Conservation (phyloP, 2,329 filamentous ascomycete species). For the Dactylellina parvicollis region DNA sequence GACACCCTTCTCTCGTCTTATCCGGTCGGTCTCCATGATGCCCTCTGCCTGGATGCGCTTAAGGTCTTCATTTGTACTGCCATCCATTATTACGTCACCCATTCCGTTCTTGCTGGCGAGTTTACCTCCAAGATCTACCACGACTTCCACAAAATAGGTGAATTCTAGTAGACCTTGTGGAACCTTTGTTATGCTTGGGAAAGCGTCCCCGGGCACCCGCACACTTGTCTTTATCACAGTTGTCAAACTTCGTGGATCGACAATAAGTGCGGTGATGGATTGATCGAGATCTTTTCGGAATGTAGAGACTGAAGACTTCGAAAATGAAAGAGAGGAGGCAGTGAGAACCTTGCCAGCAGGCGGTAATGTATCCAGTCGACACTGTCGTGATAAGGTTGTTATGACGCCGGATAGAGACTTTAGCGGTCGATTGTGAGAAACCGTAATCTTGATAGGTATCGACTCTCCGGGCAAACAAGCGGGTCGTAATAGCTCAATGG, state of each 20-base stretch:
- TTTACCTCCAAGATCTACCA: conserved; percentile 90
- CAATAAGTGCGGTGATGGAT: conserved; percentile 84
- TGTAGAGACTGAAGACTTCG: conserved; percentile 80
- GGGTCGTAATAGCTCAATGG: conserved; percentile 80
- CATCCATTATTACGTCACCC: conserved; percentile 53
- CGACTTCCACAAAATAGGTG: conserved; percentile 90
- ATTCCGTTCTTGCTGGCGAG: conserved; percentile 63
- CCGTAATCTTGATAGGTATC: conserved; percentile 79
- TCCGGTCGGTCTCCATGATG: conserved; percentile 84
- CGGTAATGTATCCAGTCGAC: conserved; percentile 82
- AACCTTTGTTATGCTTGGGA: conserved; percentile 88
- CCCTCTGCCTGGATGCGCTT: conserved; percentile 65
- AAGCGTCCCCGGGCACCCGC: conserved; percentile 86
- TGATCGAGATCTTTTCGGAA: conserved; percentile 95
- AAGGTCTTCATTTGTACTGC: conserved; percentile 56
- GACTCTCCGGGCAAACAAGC: conserved; percentile 87
- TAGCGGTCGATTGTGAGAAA: conserved; percentile 88
- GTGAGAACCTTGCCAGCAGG: conserved; percentile 68
- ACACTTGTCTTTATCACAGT: conserved; percentile 84
- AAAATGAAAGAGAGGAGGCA: conserved; percentile 81
- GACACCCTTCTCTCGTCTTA: conserved; percentile 90
- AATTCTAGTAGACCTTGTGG: conserved; percentile 95
- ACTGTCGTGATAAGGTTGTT: conserved; percentile 88
- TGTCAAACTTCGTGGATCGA: conserved; percentile 81
- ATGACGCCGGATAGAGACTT: conserved; percentile 94